Evolutionary conservation across 2,329 filamentous ascomycete genomes (phyloP).

Genomic region (Chaetomium strumarium): DNA sequence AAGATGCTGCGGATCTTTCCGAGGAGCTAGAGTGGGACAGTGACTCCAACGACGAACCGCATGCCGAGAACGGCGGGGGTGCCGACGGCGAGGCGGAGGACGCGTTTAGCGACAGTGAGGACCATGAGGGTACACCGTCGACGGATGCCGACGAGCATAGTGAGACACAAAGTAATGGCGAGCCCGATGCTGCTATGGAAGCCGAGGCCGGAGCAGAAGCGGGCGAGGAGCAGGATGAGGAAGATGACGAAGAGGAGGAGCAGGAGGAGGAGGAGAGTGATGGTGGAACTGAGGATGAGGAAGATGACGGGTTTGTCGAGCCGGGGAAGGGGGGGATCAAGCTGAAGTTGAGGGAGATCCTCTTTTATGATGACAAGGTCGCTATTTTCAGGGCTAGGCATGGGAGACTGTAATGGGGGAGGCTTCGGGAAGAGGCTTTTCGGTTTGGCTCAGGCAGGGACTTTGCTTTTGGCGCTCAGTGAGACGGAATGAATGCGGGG

Average conservation of each 20-base stretch:
- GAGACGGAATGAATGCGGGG: not conserved
- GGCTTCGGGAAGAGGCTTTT: not conserved
- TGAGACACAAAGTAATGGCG: conserved; percentile 33
- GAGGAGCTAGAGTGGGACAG: not conserved
- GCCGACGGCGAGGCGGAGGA: not conserved
- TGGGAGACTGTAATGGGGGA: conserved; percentile 38
- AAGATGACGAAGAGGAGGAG: conserved; percentile 16
- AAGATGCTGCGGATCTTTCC: conserved; percentile 18
- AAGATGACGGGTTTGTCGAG: conserved; percentile 46
- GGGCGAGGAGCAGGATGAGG: conserved; percentile 22
- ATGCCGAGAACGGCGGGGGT: not conserved
- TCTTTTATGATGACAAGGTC: conserved; percentile 80
- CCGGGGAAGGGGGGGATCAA: conserved; percentile 37
- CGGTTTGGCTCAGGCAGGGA: not conserved
- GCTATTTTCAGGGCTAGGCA: conserved; percentile 74
- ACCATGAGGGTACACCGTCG: conserved; percentile 26
- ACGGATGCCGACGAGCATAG: conserved; percentile 23
- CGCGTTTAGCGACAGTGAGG: not conserved
- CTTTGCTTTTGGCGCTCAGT: not conserved
- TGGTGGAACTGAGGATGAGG: conserved; percentile 41
- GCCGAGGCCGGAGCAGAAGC: conserved; percentile 22
- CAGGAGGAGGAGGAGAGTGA: conserved; percentile 29
- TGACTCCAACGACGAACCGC: not conserved
- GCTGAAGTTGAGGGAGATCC: conserved; percentile 66
- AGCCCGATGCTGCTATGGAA: conserved; percentile 13